phyloP scores from a whole-genome alignment of 768 basidiomycete genomes.

The Pisolithus orientalis region DNA sequence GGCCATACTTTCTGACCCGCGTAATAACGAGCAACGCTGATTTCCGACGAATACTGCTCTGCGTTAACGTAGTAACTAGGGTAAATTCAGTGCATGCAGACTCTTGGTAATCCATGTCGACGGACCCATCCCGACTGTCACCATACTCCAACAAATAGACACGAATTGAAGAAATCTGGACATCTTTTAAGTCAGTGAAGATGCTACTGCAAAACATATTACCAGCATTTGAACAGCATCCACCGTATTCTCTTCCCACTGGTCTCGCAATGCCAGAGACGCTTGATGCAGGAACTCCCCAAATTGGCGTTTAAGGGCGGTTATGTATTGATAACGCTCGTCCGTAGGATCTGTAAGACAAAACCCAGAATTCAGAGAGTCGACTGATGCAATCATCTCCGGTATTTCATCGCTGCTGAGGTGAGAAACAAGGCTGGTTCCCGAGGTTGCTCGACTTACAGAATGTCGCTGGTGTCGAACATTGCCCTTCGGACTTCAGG shows the following conservation, averaged over 20 bases:
- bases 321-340: conserved; percentile 62
- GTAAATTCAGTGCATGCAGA: background rate
- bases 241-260: conserved; percentile 73
- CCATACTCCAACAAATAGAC: conserved; percentile 73
- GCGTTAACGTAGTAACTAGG: conserved; percentile 51
- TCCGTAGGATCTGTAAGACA: conserved; percentile 69
- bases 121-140: conserved; percentile 53
- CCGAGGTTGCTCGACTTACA: conserved; percentile 40
- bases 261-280: conserved; percentile 54
- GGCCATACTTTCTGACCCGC: conserved; percentile 74
- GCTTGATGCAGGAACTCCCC: conserved; percentile 65
- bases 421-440: background rate
- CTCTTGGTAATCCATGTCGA: conserved; percentile 6
- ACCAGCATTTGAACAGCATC: conserved; percentile 65
- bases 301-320: conserved; percentile 52
- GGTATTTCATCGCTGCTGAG: conserved; percentile 63
- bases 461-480: conserved; percentile 53
- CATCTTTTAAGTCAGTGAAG: conserved; percentile 48
- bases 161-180: conserved; percentile 58
- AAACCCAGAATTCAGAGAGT: conserved; percentile 60
- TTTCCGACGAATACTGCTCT: conserved; percentile 53
- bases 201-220: conserved; percentile 63
- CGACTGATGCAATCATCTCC: conserved; percentile 67
- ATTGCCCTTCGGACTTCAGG: conserved; percentile 40
- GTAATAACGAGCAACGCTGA: conserved; percentile 61